Percentiles rank a stretch among this genome's conserved stretches.
These are phyloP conservation scores for Coffea canephora DNA, from an alignment of 257 asterid genomes.

Conservation along the genomic window DNA sequence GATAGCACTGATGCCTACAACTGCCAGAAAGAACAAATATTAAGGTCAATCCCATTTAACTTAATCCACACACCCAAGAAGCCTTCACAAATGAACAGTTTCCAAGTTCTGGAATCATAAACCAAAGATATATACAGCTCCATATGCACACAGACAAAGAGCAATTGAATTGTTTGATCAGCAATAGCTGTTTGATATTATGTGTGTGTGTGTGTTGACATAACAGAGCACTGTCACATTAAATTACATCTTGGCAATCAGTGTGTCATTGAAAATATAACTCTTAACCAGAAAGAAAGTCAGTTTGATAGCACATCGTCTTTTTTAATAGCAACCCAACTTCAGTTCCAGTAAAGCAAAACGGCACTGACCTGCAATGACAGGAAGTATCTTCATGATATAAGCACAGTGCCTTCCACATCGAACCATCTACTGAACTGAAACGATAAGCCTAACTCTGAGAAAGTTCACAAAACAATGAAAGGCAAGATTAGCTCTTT, in stretches of 20 bases:
- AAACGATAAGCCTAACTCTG: not conserved
- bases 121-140: not conserved
- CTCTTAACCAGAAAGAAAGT: not conserved
- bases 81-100: too few species aligned
- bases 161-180: not conserved
- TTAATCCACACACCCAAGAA: too few species aligned
- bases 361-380: not conserved
- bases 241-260: not conserved
- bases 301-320: not conserved
- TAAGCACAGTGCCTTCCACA: not conserved
- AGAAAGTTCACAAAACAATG: not conserved
- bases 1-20: not conserved
- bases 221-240: not conserved
- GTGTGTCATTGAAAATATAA: not conserved
- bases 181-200: not conserved
- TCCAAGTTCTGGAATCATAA: not conserved
- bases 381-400: not conserved
- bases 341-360: not conserved
- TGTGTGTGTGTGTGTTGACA: not conserved
- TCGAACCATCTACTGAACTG: not conserved
- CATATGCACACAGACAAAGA: not conserved
- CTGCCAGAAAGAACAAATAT: not conserved
- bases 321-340: not conserved
- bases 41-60: not conserved
- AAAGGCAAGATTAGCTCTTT: not conserved